phyloP scores from a whole-genome alignment of 2,329 filamentous ascomycete genomes.

The Exophiala dermatitidis region DNA sequence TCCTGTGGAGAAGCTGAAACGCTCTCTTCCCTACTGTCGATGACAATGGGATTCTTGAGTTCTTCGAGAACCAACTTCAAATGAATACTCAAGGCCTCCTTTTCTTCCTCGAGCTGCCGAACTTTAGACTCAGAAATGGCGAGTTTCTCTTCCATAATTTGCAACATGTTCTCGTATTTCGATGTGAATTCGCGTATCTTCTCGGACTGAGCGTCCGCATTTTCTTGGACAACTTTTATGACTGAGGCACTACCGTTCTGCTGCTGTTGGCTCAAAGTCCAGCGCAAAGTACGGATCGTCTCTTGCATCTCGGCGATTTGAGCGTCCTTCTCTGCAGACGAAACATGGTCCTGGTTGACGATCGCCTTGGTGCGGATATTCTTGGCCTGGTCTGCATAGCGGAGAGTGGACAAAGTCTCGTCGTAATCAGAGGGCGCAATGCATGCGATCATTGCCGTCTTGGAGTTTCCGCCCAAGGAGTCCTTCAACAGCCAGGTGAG shows the following conservation, averaged over 20 bases:
- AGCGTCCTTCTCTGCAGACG: slow-evolving; percentile 84
- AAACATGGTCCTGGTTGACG: slow-evolving; percentile 92
- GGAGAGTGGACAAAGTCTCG: slow-evolving; percentile 88
- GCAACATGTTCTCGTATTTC: slow-evolving; percentile 81
- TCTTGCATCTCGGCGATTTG: slow-evolving; percentile 93
- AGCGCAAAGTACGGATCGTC: slow-evolving; percentile 79
- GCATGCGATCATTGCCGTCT: slow-evolving; percentile 98
- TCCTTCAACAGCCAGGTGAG: slow-evolving; percentile 87
- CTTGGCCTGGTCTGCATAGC: slow-evolving; percentile 97
- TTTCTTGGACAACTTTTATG: slow-evolving; percentile 64
- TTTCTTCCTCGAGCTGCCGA: slow-evolving; percentile 77
- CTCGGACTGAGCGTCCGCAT: slow-evolving; percentile 69
- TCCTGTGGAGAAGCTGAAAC: slow-evolving; percentile 12
- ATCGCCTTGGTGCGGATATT: slow-evolving; percentile 88
- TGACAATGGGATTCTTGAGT: slow-evolving; percentile 83
- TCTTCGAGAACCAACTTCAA: slow-evolving; percentile 78
- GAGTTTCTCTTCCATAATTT: slow-evolving; percentile 88
- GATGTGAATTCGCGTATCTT: slow-evolving; percentile 90
- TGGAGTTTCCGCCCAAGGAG: slow-evolving; percentile 89
- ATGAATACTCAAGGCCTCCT: slow-evolving; percentile 80
- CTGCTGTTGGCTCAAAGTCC: slow-evolving; percentile 54
- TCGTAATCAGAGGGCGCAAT: slow-evolving; percentile 95
- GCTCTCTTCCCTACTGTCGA: slow-evolving; percentile 29
- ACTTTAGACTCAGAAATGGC: slow-evolving; percentile 93
- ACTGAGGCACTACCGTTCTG: slow-evolving; percentile 36